Percentiles rank a stretch among this genome's conserved stretches.
These are phyloP conservation scores for Besnoitia besnoiti DNA, from an alignment of 169 alveolate species.

Conservation along the genomic window DNA sequence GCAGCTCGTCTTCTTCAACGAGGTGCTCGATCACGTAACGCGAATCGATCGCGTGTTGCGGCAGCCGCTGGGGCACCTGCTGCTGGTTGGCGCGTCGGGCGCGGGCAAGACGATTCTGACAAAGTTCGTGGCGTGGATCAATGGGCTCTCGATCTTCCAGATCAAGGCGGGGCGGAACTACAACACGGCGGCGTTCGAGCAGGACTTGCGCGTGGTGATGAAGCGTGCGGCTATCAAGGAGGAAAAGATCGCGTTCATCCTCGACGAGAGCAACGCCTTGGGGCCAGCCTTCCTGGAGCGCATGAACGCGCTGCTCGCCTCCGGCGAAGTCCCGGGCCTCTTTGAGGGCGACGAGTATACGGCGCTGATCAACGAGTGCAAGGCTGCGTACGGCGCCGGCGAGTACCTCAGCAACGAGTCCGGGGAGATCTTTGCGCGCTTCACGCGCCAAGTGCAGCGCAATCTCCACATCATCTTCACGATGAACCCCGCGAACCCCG, in stretches of 20 bases:
- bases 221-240: constrained; percentile 97
- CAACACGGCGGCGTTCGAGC: constrained; percentile 91
- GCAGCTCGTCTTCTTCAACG: constrained; percentile 94
- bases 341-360: constrained; percentile 98
- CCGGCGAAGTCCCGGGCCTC: constrained; percentile 99
- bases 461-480: constrained; percentile 98
- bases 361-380: constrained; percentile 91
- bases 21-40: constrained; percentile 95
- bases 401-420: constrained; percentile 62
- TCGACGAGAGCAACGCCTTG: constrained; percentile 97
- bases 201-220: constrained; percentile 96
- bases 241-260: constrained; percentile 96
- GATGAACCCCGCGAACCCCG: constrained; percentile 99
- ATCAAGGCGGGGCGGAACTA: constrained; percentile 97
- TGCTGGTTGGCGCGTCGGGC: constrained; percentile 96
- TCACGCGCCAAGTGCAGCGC: constrained; percentile 94
- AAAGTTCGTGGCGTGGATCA: constrained; percentile 96
- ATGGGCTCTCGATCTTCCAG: constrained; percentile 94
- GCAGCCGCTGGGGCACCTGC: constrained; percentile 97
- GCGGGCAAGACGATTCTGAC: constrained; percentile 96
- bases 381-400: constrained; percentile 79
- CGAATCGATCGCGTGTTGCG: constrained; percentile 97
- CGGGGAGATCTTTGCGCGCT: constrained; percentile 94
- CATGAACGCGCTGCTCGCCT: constrained; percentile 99
- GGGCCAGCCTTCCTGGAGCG: constrained; percentile 98